phyloP scores from a whole-genome alignment of 345 rosid genomes.

The Rhizophora mangle region DNA sequence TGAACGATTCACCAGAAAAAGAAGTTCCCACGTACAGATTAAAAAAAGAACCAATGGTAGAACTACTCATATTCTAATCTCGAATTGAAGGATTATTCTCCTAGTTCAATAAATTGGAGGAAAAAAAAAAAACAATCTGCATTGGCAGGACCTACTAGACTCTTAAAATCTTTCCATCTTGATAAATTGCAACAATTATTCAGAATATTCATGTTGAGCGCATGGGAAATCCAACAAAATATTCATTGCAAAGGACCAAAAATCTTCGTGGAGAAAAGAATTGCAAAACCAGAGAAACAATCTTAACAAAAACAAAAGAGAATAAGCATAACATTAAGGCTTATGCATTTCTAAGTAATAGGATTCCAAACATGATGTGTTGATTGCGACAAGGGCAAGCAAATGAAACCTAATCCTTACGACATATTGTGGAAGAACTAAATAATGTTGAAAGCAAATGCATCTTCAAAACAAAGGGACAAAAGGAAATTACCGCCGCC shows the following conservation, averaged over 20 bases:
- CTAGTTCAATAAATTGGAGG: too few relatives aligned
- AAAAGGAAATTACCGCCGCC: slow-evolving; percentile 32
- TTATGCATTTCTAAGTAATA: not conserved
- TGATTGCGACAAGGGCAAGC: not conserved
- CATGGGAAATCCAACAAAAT: too few relatives aligned
- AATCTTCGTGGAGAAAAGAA: too few relatives aligned
- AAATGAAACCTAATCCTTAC: not conserved
- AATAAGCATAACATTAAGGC: not conserved
- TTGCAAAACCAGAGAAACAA: not conserved
- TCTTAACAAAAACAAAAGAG: not conserved
- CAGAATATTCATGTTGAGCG: too few relatives aligned
- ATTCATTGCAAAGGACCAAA: too few relatives aligned
- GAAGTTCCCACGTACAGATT: not conserved
- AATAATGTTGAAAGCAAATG: not conserved
- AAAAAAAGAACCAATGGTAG: not conserved
- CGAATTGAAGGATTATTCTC: too few relatives aligned
- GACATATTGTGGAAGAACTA: too few relatives aligned
- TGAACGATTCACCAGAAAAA: not conserved
- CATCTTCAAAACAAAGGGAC: not conserved
- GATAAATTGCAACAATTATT: too few relatives aligned
- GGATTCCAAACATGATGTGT: not conserved
- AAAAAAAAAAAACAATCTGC: too few relatives aligned
- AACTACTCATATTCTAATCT: too few relatives aligned
- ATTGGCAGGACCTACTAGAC: too few relatives aligned
- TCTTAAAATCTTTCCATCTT: too few relatives aligned